Base-by-base conservation (phyloP, 805 yeast species). In the Brettanomyces naardenensis region DNA sequence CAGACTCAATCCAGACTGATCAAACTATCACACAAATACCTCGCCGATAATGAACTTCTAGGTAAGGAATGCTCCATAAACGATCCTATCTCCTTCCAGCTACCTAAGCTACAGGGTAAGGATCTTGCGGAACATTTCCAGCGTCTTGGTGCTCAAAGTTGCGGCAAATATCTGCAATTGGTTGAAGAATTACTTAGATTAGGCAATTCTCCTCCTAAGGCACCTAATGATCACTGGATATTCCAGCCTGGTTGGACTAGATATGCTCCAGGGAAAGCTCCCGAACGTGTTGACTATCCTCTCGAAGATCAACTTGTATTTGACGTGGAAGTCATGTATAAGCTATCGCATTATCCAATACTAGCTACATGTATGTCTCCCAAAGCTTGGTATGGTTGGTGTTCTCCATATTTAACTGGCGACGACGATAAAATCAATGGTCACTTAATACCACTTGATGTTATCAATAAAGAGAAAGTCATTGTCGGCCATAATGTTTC, bases 361-460 rank as follows among this genome's bases (percentile, higher is more conserved):
- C 54, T 92, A 58, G 96, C 95, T 2, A 73, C 84, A 0, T 95
- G 95, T 9, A 78, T 70, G 2, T 77, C 95, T 0, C 55, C 68
- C 0, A 64, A 69, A 7, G 95, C 95, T 0, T 88, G 97, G 95
- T 92, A 89, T 53, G 78, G 80, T 0, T 92, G 99, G 99, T 78
- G 87, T 6, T 87, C 95, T 0, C 98, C 99, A 0, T 78, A 71
- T 54, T 56, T 92, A 17, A 68, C 82, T 1, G 73, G 71, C 3
- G 77, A 74, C 35, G 61, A 76, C 3, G 61, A 65, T 5, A 48
- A 56, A 3, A 51, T 61, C 15, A 71, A 79, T 22, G 49, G 52
- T 13, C 95, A 87, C 48, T 59, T 94, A 38, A 75, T 94, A 0
- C 96, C 97, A 0, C 54, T 90, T 54, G 65, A 78, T 0, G 55